A percentile compares a stretch with the other conserved stretches of the same genome.
Evolutionary conservation across 257 asterid genomes (phyloP).

Genomic region (Ajuga chamaepitys): DNA sequence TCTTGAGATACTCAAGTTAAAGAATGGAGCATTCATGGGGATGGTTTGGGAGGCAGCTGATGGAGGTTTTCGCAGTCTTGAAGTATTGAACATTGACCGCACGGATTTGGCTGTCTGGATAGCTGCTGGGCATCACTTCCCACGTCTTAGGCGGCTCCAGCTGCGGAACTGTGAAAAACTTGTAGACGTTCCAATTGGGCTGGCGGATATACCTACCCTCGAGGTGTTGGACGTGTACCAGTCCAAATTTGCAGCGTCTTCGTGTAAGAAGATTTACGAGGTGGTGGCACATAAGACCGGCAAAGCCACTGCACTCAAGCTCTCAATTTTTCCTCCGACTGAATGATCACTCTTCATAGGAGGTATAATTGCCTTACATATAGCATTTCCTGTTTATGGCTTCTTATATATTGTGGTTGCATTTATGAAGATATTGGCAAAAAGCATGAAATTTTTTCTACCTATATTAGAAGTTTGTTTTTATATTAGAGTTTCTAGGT

Average conservation of each 20-base stretch:
- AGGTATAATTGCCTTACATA: too few relatives aligned
- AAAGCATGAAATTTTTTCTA: too few relatives aligned
- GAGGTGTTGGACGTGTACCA: not conserved
- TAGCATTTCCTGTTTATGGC: too few relatives aligned
- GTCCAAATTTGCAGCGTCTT: not conserved
- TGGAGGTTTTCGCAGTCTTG: conserved; percentile 15
- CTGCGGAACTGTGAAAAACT: conserved; percentile 17
- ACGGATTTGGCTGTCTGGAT: conserved; percentile 10
- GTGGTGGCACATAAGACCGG: not conserved
- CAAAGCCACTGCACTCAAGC: not conserved
- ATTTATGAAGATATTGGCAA: too few relatives aligned
- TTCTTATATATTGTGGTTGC: too few relatives aligned
- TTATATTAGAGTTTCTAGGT: too few relatives aligned
- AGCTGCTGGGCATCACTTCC: conserved; percentile 5
- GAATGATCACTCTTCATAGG: too few relatives aligned
- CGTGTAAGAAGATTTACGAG: not conserved
- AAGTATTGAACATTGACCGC: conserved; percentile 10
- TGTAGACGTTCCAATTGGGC: not conserved
- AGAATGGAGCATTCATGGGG: conserved; percentile 16
- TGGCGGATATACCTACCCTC: conserved; percentile 9
- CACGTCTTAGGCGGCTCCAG: conserved; percentile 17
- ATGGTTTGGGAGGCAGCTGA: not conserved
- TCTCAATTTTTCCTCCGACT: conserved; percentile 9
- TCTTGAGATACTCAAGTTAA: conserved; percentile 24
- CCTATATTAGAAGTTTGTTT: too few relatives aligned